Base-by-base conservation (phyloP, 2,329 filamentous ascomycete genomes). In the Hypoxylon sp. region DNA sequence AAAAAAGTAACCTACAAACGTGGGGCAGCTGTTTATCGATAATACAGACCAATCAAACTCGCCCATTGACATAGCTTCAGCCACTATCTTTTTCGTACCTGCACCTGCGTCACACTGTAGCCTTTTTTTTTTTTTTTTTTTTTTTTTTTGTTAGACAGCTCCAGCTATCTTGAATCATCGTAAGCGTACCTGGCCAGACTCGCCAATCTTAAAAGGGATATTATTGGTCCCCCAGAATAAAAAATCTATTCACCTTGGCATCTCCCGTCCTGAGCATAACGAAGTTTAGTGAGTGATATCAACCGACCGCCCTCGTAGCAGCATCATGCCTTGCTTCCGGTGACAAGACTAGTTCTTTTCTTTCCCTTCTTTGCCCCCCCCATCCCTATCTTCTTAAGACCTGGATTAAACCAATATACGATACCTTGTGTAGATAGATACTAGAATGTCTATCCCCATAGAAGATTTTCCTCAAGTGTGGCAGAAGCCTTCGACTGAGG, bases 391-490 rank as follows among this genome's bases (percentile, higher is more conserved):
- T n/a, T 15, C 15, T 57, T 55, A 47, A 59, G 54, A 59, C 3
- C 20, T 43, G 32, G n/a, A 5, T 22, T 46, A 46, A n/a, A 41
- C n/a, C n/a, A 13, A 59, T 66, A 59, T 53, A 61, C 48, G n/a
- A 46, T 54, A 56, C 15, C 24, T n/a, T 47, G 41, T 50, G 15
- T 47, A 48, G 26, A 41, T 43, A 51, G 44, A 32, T 6, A 32
- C 30, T 52, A 62, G 49, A 52, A 78, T 77, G 75, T 72, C 70
- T 22, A 67, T 77, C 30, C 73, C 78, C 55, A 71, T 78, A 59
- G 77, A 78, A 60, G 91, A 94, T 73, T 86, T 97, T 24, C 92
- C 93, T n/a, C 91, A 93, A 73, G 84, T 94, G 65, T 92, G 93
- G 84, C 86, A 90, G 71, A 90, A 87, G 72, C 94, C 94, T 6